Base-by-base conservation (phyloP, 2,329 filamentous ascomycete genomes). In the Alternaria tenuissima region DNA sequence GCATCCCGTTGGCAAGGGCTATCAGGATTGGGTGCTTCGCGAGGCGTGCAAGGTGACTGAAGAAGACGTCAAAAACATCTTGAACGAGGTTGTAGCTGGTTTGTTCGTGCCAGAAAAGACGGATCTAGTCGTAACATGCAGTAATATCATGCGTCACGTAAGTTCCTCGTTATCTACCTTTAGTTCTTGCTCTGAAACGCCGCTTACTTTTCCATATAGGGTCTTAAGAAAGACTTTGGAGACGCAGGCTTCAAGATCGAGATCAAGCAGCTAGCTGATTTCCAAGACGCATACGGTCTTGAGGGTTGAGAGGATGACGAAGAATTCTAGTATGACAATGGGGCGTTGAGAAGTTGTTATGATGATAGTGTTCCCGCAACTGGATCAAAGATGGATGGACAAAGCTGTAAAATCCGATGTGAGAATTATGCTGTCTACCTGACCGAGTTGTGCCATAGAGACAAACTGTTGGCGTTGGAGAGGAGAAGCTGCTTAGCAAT, bases 231-330 rank as follows among this genome's bases (percentile, higher is more conserved):
- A 67, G 89, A 90, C 2, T 92, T 98, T 70, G 85, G 88, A 67
- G 83, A 82, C 1, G 89, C 88, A 57, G 93, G 93, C 0, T 99
- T 96, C 82, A 89, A 89, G 76, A 90, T 91, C 0, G 86, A 92
- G 73, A 85, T 91, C 39, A 89, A 89, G 73, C 84, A 89, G 28
- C 83, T 98, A 51, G 88, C 89, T 42, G 86, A 91, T 70, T 98
- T 96, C 78, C 88, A 96, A 77, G 92, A 97, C 65, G 92, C 93
- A 72, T 98, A 98, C 75, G 94, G 94, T 0, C 80, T 97, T 47
- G 86, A 91, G 76, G 85, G 84, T 3, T 83, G 82, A 2, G 86
- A 85, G 3, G 88, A 85, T 0, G 86, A 87, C 4, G 88, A 32
- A 4, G 30, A 86, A n/a, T n/a, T n/a, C n/a, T n/a, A n/a, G n/a